These are phyloP conservation scores for Xylaria sp. DNA, from an alignment of 2,329 filamentous ascomycete genomes.

Conservation along the genomic window DNA sequence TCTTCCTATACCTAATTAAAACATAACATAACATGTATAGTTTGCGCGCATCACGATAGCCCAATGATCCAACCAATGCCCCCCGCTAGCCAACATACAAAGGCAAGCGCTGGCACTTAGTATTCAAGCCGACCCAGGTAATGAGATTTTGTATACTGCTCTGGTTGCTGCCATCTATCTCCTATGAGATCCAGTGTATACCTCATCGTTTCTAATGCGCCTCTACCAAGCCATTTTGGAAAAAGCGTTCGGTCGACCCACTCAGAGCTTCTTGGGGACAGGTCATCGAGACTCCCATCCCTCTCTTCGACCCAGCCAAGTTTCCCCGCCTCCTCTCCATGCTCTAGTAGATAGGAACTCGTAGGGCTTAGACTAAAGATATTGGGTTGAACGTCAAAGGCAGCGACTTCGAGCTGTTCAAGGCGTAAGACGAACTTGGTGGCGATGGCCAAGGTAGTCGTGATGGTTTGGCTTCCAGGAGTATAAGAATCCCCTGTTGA, in stretches of 20 bases:
- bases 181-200: no score
- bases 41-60: no score
- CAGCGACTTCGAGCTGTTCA: conserved; percentile 17
- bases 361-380: background rate
- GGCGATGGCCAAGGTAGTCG: conserved; percentile 6
- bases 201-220: background rate
- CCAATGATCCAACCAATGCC: no score
- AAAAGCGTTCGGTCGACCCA: conserved; percentile 17
- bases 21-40: no score
- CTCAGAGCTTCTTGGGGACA: conserved; percentile 14
- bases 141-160: no score
- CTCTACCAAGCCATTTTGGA: conserved; percentile 6
- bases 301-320: conserved; percentile 17
- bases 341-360: background rate
- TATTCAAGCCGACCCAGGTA: no score
- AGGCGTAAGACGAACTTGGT: conserved; percentile 12
- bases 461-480: conserved; percentile 18
- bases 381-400: conserved; percentile 14
- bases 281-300: conserved; percentile 16
- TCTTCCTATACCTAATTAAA: no score
- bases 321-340: conserved; percentile 11
- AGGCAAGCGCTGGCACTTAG: no score
- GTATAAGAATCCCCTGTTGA: conserved; percentile 9
- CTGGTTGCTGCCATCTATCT: no score
- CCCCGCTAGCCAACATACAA: no score